Evolutionary conservation across 176 grass and related monocot genomes (phyloP), one percentile per base, ranked within the genome.

Genomic region (Hordeum marinum): DNA sequence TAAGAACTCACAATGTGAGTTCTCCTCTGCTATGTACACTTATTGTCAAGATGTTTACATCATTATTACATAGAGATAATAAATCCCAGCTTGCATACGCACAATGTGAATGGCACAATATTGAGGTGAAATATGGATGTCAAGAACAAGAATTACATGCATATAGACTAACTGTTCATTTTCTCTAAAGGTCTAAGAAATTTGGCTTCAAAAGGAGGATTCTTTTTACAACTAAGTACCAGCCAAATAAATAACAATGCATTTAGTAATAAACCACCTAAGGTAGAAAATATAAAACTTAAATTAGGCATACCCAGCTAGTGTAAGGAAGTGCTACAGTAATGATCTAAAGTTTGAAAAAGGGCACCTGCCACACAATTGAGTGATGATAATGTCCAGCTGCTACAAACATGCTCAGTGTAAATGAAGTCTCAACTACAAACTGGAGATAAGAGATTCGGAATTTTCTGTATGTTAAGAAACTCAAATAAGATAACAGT

Each of bases 381-480:
- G 95, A 98, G 1, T 29, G 29, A 29, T 29, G 29, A 29, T 29
- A 2, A 29, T 29, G 29, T 29, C 29, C 29, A 29, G 14, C 93
- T 79, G 35, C 95, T 81, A 95, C 83, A 35, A 0, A 98, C 91
- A 75, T 98, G 95, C 76, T 98, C 95, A 69, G 93, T 89, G 83
- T 98, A 98, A 87, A 98, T 98, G 81, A 98, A 98, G 83, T 98
- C 95, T 93, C 95, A 98, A 79, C 94, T 95, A 83, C 79, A 85
- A 76, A 85, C 31, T 14, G 72, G 17, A 83, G 46, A 59, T 54
- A 35, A 59, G 18, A 81, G 70, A 55, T 5, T 18, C 60, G 54
- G 68, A 79, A 46, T 63, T 35, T 77, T 45, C 6, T 36, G 37
- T 55, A 21, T 50, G 14, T 79, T 60, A 65, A 23, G 7, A 29